Percentiles rank a stretch among this genome's conserved stretches.
These are phyloP conservation scores for Phaffia tasmanica DNA, from an alignment of 768 basidiomycete genomes.

Conservation along the genomic window DNA sequence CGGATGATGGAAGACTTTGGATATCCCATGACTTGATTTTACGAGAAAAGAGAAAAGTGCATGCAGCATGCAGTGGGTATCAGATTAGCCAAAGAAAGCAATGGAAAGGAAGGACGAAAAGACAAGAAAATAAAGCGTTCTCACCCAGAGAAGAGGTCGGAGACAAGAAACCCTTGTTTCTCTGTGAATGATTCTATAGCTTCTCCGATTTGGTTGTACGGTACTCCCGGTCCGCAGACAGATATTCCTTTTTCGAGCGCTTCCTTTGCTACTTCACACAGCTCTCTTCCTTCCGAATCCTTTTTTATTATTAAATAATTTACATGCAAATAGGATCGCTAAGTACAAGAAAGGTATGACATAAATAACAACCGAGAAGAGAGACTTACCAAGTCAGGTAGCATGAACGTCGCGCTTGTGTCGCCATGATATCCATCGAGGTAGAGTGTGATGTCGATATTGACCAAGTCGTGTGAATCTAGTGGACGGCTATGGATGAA, in stretches of 20 bases:
- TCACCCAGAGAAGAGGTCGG: slow-evolving; percentile 56
- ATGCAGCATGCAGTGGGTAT: too few species aligned
- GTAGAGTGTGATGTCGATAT: slow-evolving; percentile 77
- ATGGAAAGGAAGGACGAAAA: not conserved
- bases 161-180: slow-evolving; percentile 50
- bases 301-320: slow-evolving; percentile 31
- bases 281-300: slow-evolving; percentile 59
- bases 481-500: slow-evolving; percentile 53
- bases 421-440: slow-evolving; percentile 81
- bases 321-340: not conserved
- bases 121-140: not conserved
- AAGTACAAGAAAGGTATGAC: not conserved
- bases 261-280: slow-evolving; percentile 52
- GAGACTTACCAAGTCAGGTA: slow-evolving; percentile 59
- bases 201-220: slow-evolving; percentile 58
- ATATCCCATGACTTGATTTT: slow-evolving; percentile 57
- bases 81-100: too few species aligned
- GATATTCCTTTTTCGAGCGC: slow-evolving; percentile 61
- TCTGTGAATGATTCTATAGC: slow-evolving; percentile 46
- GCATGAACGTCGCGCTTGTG: slow-evolving; percentile 69
- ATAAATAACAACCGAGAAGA: slow-evolving; percentile 5
- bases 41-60: not conserved
- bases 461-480: slow-evolving; percentile 72
- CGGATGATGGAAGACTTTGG: slow-evolving; percentile 60
- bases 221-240: slow-evolving; percentile 60